These are phyloP conservation scores for Venustampulla echinocandica DNA, from an alignment of 495 filamentous ascomycete genomes.

Conservation along the genomic window DNA sequence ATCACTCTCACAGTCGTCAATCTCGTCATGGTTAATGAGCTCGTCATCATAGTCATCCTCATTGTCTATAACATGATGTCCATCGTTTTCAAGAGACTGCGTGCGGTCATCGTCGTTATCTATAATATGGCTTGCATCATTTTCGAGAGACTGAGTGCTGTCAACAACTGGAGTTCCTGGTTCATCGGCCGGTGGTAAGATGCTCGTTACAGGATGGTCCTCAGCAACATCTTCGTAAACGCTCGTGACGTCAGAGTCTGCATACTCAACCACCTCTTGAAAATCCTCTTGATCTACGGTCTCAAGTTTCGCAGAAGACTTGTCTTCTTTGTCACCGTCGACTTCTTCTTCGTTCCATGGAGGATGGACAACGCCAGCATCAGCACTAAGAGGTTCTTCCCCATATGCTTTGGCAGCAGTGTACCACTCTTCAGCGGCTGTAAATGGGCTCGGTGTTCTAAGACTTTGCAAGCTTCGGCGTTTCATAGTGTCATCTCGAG, in stretches of 20 bases:
- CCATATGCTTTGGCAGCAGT: conserved; percentile 40
- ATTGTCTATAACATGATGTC: neutral
- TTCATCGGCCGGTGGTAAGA: neutral
- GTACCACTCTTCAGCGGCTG: conserved; percentile 70
- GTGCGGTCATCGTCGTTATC: neutral
- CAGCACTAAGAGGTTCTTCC: conserved; percentile 26
- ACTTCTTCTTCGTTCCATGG: conserved; percentile 23
- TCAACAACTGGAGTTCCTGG: neutral
- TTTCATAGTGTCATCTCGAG: conserved; percentile 72
- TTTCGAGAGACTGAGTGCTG: neutral
- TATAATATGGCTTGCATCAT: neutral
- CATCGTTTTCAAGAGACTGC: conserved; percentile 4
- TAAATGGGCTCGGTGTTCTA: conserved; percentile 78
- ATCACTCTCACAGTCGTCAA: conserved; percentile 23
- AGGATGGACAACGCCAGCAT: conserved; percentile 28
- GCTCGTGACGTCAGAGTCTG: conserved; percentile 38
- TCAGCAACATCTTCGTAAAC: conserved; percentile 54
- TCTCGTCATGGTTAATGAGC: conserved; percentile 17
- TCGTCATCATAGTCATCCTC: conserved; percentile 22
- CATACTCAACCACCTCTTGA: conserved; percentile 9
- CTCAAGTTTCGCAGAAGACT: neutral
- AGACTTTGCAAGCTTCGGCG: conserved; percentile 78
- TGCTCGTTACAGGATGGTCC: conserved; percentile 20
- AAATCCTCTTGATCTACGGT: neutral
- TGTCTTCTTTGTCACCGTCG: conserved; percentile 20